A percentile compares a stretch with the other conserved stretches of the same genome.
These are phyloP conservation scores for Diplodia corticola DNA, from an alignment of 2,329 filamentous ascomycete species.

Conservation along the genomic window DNA sequence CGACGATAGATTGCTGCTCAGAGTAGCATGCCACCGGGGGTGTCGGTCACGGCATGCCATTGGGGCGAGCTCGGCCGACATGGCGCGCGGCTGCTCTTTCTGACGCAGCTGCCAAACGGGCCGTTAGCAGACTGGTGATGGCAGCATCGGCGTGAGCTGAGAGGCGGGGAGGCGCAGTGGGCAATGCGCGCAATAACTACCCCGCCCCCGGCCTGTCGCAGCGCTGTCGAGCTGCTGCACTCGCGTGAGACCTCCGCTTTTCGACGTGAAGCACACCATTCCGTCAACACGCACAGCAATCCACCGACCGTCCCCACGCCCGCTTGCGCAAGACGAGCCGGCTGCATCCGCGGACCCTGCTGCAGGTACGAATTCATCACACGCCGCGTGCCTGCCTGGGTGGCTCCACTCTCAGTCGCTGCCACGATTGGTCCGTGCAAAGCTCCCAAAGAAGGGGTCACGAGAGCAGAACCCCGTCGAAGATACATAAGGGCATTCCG, in stretches of 20 bases:
- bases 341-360: background rate
- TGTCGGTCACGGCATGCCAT: background rate
- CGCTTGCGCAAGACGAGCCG: background rate
- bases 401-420: constrained; percentile 19
- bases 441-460: constrained; percentile 20
- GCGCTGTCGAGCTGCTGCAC: background rate
- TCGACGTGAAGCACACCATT: constrained; percentile 10
- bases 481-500: constrained; percentile 22
- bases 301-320: background rate
- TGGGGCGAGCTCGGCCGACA: background rate
- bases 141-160: constrained; percentile 1
- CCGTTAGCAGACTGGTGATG: background rate
- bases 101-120: constrained; percentile 5
- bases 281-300: background rate
- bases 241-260: constrained; percentile 15
- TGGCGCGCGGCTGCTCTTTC: constrained; percentile 1
- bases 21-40: background rate
- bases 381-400: constrained; percentile 14
- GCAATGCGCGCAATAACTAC: background rate
- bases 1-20: background rate
- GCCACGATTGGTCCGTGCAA: constrained; percentile 21
- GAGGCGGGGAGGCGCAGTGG: background rate
- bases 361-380: constrained; percentile 21
- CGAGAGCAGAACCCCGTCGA: constrained; percentile 24
- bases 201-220: constrained; percentile 4